These are phyloP conservation scores for Mortierella sp. DNA, from an alignment of 371 early-diverging fungal species.

Conservation along the genomic window DNA sequence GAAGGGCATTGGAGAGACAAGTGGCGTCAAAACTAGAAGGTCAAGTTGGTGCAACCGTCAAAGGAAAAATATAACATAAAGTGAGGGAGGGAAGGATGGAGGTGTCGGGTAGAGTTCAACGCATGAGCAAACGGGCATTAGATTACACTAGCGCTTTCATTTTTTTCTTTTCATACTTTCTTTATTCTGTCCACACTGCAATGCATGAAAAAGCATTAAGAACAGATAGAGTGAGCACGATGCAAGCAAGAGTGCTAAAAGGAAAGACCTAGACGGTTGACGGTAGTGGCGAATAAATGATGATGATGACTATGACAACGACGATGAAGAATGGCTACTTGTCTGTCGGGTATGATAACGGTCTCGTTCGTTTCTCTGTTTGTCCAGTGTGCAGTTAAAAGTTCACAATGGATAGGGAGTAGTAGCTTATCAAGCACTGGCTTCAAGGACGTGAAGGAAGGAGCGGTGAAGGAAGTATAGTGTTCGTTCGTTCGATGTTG, in stretches of 20 bases:
- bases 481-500: not conserved
- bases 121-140: not conserved
- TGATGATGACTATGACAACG: too few relatives aligned
- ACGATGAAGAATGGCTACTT: too few relatives aligned
- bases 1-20: not conserved
- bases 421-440: too few relatives aligned
- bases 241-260: not conserved
- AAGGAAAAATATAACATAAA: not conserved
- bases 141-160: constrained; percentile 1
- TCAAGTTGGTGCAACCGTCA: constrained; percentile 5
- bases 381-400: too few relatives aligned
- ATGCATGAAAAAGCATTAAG: not conserved
- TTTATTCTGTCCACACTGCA: not conserved
- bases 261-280: not conserved
- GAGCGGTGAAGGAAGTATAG: too few relatives aligned
- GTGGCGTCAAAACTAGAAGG: not conserved
- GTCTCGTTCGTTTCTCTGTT: too few relatives aligned
- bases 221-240: not conserved
- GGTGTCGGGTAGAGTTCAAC: constrained; percentile 1
- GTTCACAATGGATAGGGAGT: too few relatives aligned
- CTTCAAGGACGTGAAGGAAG: too few relatives aligned
- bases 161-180: not conserved
- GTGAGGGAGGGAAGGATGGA: not conserved
- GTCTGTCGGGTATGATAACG: too few relatives aligned
- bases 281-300: not conserved